A percentile compares a stretch with the other conserved stretches of the same genome.
Evolutionary conservation across 257 asterid genomes (phyloP).

Genomic region (Solanum gracilifrons): DNA sequence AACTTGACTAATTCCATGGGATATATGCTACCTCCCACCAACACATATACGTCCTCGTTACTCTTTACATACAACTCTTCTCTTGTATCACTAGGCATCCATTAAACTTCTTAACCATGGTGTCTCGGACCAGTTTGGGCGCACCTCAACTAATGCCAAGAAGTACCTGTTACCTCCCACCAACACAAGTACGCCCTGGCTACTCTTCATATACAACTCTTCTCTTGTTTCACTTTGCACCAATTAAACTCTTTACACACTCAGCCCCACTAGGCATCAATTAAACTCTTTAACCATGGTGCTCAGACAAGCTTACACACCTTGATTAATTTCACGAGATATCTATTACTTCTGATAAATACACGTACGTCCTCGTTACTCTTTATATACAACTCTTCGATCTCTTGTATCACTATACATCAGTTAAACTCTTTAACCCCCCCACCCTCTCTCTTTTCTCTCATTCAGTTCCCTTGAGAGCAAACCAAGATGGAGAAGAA

Average conservation of each 20-base stretch:
- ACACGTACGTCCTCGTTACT: neutral
- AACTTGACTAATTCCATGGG: neutral
- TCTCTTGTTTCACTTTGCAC: neutral
- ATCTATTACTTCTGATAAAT: too few relatives aligned
- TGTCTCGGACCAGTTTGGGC: accelerated
- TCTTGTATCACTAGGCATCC: neutral
- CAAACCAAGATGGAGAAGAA: constrained; percentile 21
- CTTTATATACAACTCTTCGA: constrained; percentile 7
- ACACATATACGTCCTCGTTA: accelerated
- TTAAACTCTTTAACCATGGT: neutral
- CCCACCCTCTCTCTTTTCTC: neutral
- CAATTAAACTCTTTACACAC: too few relatives aligned
- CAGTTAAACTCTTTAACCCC: neutral
- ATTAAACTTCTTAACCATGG: neutral
- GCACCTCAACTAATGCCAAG: too few relatives aligned
- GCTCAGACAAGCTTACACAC: neutral
- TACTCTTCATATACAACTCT: neutral
- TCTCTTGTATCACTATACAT: neutral
- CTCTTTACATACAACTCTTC: neutral
- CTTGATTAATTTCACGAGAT: neutral
- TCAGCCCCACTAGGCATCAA: too few relatives aligned
- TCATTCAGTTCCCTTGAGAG: neutral
- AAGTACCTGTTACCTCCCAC: neutral
- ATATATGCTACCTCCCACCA: neutral
- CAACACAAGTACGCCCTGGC: neutral